phyloP scores from a whole-genome alignment of 805 yeast species.

The Wickerhamomyces rabaulensis region DNA sequence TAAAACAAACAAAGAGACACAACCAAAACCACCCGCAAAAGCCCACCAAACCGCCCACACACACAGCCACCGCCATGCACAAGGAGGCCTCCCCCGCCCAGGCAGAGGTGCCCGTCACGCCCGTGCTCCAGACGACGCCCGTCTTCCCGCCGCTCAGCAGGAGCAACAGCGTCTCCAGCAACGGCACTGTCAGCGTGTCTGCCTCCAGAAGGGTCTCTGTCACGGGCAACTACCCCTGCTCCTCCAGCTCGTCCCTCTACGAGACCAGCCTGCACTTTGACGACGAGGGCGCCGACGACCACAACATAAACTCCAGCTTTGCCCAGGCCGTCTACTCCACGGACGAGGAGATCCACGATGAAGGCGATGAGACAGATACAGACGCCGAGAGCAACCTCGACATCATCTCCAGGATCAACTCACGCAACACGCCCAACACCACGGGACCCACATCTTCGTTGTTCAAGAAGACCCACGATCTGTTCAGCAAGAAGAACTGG shows the following conservation, averaged over 20 bases:
- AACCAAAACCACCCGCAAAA: not conserved
- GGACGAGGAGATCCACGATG: slow-evolving; percentile 1
- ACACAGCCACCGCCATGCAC: not conserved
- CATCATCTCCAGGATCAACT: slow-evolving; percentile 4
- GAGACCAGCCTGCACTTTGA: slow-evolving; percentile 2
- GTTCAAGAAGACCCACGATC: slow-evolving; percentile 9
- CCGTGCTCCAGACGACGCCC: not conserved
- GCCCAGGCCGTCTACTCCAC: not conserved
- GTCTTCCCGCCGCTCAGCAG: not conserved
- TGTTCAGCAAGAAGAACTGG: slow-evolving; percentile 10
- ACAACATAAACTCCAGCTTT: not conserved
- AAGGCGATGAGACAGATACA: slow-evolving; percentile 15
- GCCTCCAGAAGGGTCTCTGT: not conserved
- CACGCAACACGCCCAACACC: slow-evolving; percentile 2
- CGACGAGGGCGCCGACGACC: slow-evolving; percentile 3
- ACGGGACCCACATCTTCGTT: not conserved
- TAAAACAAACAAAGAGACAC: not conserved
- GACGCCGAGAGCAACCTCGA: slow-evolving; percentile 10
- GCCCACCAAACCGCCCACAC: too few species aligned
- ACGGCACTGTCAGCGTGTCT: not conserved
- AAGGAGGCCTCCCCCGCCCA: not conserved
- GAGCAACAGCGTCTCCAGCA: not conserved
- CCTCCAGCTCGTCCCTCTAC: slow-evolving; percentile 7
- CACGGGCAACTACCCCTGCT: slow-evolving; percentile 4
- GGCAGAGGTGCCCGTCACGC: not conserved